Evolutionary conservation across 2,329 filamentous ascomycete genomes (phyloP), one percentile per base, ranked within the genome.

Genomic region (Pyricularia grisea): DNA sequence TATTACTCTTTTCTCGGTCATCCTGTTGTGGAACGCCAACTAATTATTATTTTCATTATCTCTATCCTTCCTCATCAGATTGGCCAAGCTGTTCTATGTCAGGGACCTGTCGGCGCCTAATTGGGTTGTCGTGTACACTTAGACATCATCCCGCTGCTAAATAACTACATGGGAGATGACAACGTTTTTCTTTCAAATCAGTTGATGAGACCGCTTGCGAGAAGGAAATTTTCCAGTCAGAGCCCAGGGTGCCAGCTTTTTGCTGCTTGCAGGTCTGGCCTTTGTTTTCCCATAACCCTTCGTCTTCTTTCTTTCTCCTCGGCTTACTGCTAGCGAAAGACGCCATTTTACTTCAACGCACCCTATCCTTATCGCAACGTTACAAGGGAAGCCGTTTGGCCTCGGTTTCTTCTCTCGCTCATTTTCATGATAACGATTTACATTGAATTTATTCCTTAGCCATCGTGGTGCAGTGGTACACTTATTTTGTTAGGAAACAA

Each of bases 31-130:
- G n/a, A 33, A n/a, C 28, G 17, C 25, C 64, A 14, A 14, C 58
- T 55, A 25, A 65, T 9, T 11, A 55, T 50, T 9, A 23, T 7
- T 7, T 1, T 27, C 11, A 5, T 30, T 30, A n/a, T n/a, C n/a
- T n/a, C n/a, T n/a, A n/a, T 33, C 20, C 30, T 23, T 14, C 2
- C 5, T 1, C n/a, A 11, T 10, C 60, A 36, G 74, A 72, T 79
- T 67, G 74, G 73, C 23, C 76, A 78, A 69, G 75, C 70, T 14
- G 58, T 80, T 55, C 70, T 81, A 63, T 77, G 78, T 75, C 66
- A 77, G 68, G 71, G 73, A 31, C 72, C 78, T 55, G 65, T 76
- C 67, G 72, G 76, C 66, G 71, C 77, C 68, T 66, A 66, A 66
- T 7, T 7, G 6, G 9, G 42, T 5, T n/a, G 42, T 7, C n/a